Evolutionary conservation across 139 green algal species (phyloP), one percentile per base, ranked within the genome.

Genomic region (Chlorella sp.): DNA sequence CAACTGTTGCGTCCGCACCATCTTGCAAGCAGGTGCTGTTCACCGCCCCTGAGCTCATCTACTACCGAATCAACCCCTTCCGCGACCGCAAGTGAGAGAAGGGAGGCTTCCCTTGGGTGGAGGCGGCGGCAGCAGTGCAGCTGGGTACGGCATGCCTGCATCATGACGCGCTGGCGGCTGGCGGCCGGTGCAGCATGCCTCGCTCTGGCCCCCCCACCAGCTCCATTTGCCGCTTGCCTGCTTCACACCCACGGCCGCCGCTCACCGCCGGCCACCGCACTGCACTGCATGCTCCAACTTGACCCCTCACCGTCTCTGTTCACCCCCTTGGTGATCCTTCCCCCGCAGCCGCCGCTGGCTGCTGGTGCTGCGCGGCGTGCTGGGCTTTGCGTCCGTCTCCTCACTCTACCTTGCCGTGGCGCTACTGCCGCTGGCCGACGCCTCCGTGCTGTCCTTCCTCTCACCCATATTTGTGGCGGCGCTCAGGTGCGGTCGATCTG

Each of bases 361-460:
- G 77, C 75, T 80, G 36, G 34, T 89, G 62, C 80, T 89, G 80
- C 80, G 85, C 1, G 85, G 85, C 34, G 58, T 83, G 68, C 64
- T 89, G 38, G 85, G 85, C 60, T 89, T 86, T 68, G 26, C 51
- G 9, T 76, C 70, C 17, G 64, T 81, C 13, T 70, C 36, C 56
- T 70, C 58, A 32, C 79, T 88, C 13, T 88, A 88, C 85, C 70
- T 85, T n/a, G 80, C 85, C 3, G 85, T 88, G 32, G 79, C 65
- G 16, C 64, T 88, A 73, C 84, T 92, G 78, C 84, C 87, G 16
- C 70, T 92, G 82, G 85, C 86, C 3, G 87, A 92, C 36, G 84
- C 87, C 3, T 62, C 70, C 36, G 89, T 92, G 84, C 85, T 92
- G 16, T 85, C 87, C 34, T 92, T 91, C 78, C 48, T 87, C 28